A percentile compares a stretch with the other conserved stretches of the same genome.
These are phyloP conservation scores for Glutinoglossum americanum DNA, from an alignment of 495 filamentous ascomycete species.

Conservation along the genomic window DNA sequence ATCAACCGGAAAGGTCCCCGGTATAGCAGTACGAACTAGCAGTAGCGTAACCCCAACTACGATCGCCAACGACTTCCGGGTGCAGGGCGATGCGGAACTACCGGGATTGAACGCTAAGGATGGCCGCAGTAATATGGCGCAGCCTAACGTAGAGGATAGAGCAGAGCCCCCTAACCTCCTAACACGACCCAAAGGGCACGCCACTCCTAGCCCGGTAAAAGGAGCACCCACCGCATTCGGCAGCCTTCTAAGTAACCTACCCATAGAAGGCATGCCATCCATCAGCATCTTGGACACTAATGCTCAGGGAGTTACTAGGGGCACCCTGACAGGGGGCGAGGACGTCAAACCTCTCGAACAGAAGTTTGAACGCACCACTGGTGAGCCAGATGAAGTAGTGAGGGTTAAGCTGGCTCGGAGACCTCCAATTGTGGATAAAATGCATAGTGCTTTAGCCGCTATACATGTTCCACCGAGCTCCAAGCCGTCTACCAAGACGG, in stretches of 20 bases:
- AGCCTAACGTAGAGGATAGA: background rate
- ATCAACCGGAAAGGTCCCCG: background rate
- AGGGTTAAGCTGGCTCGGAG: background rate
- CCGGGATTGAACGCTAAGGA: background rate
- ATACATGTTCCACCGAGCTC: background rate
- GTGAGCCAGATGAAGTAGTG: background rate
- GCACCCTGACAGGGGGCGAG: background rate
- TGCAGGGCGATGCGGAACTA: background rate
- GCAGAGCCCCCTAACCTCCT: background rate
- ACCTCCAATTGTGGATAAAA: background rate
- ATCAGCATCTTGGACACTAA: background rate
- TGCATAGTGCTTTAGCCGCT: background rate
- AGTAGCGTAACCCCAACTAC: background rate
- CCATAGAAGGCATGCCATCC: background rate
- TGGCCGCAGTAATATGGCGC: background rate
- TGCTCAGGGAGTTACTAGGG: background rate
- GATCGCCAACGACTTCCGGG: background rate
- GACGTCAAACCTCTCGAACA: background rate
- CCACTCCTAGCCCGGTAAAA: background rate
- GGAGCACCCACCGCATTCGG: no score
- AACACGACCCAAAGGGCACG: background rate
- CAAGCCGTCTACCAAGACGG: background rate
- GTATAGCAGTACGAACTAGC: background rate
- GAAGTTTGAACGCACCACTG: background rate
- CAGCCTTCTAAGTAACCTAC: background rate